phyloP scores from a whole-genome alignment of 2,329 filamentous ascomycete species.

The Trichoderma semiorbis region DNA sequence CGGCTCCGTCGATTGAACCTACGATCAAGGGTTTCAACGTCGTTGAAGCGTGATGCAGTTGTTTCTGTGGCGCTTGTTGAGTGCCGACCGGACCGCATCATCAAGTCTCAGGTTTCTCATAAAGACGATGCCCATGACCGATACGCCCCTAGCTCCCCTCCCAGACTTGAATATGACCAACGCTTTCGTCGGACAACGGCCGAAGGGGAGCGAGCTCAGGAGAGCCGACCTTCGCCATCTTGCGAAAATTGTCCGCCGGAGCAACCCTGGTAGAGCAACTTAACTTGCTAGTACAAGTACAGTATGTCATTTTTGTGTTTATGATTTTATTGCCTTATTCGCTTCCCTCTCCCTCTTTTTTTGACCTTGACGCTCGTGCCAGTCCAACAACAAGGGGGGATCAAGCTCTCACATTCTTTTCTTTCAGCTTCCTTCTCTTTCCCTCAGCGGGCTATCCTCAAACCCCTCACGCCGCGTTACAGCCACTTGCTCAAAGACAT shows the following conservation, averaged over 20 bases:
- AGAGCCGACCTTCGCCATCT: constrained; percentile 5
- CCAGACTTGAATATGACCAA: constrained; percentile 5
- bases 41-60: background rate
- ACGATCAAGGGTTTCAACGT: background rate
- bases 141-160: constrained; percentile 12
- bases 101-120: background rate
- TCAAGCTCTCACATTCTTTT: background rate
- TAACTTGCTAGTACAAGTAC: background rate
- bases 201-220: constrained; percentile 9
- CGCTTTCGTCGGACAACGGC: constrained; percentile 18
- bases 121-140: background rate
- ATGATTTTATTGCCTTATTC: background rate
- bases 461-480: background rate
- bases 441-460: background rate
- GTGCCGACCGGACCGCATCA: background rate
- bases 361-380: background rate
- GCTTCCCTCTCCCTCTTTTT: background rate
- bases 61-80: background rate
- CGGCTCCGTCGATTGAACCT: constrained; percentile 4
- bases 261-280: constrained; percentile 3
- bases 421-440: background rate
- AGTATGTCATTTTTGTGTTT: background rate
- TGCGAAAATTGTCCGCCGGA: constrained; percentile 16
- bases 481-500: background rate
- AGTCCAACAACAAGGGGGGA: background rate